Evolutionary conservation across 768 basidiomycete species (phyloP).

Genomic region (Serendipita sp.): DNA sequence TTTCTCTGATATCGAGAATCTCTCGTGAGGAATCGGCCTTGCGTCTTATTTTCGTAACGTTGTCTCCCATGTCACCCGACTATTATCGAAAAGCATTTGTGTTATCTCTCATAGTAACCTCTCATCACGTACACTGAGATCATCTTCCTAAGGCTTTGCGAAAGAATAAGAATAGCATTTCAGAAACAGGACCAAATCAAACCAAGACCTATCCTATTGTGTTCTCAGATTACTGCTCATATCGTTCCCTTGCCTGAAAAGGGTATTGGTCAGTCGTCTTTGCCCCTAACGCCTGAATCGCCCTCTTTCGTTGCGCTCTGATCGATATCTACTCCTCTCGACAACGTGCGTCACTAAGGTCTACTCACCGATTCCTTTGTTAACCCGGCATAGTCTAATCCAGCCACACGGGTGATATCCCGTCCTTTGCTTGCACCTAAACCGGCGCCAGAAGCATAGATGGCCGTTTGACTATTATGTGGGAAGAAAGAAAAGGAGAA

Average conservation of each 20-base stretch:
- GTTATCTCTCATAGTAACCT: neutral
- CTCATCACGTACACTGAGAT: neutral
- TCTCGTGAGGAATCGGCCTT: no score
- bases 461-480: constrained; percentile 48
- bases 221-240: constrained; percentile 11
- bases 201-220: neutral
- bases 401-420: constrained; percentile 52
- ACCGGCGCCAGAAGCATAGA: constrained; percentile 79
- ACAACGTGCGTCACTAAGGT: constrained; percentile 10
- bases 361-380: constrained; percentile 49
- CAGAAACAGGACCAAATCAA: neutral
- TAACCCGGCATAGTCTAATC: constrained; percentile 24
- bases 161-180: neutral
- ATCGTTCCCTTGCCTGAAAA: constrained; percentile 23
- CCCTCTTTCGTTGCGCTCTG: constrained; percentile 12
- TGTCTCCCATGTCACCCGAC: no score
- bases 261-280: neutral
- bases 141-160: neutral
- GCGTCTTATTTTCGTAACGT: no score
- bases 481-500: neutral
- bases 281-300: no score
- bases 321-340: neutral
- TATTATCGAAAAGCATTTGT: neutral
- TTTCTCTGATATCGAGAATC: no score
- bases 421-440: constrained; percentile 86